phyloP scores from a whole-genome alignment of 129 eudicot species.

The Tanacetum coccineum region DNA sequence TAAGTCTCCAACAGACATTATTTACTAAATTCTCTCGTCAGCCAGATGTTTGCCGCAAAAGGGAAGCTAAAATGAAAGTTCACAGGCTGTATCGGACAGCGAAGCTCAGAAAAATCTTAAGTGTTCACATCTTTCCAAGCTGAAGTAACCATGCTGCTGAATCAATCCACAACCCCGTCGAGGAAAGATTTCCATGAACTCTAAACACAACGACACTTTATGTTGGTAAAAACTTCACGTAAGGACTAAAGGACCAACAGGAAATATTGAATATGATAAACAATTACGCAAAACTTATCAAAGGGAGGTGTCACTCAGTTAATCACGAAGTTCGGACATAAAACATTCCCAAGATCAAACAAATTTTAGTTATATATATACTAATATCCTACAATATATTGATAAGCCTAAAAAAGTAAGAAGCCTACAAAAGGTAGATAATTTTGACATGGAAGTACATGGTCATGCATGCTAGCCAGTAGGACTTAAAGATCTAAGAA shows the following conservation, averaged over 20 bases:
- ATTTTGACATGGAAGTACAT: constrained; percentile 17
- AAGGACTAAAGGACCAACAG: constrained; percentile 24
- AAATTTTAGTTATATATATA: not conserved
- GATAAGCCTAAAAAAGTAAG: not conserved
- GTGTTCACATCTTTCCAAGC: constrained; percentile 34
- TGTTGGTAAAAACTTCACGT: constrained; percentile 25
- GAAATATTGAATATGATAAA: constrained; percentile 19
- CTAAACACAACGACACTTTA: constrained; percentile 44
- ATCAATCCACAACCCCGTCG: constrained; percentile 56
- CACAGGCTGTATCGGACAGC: constrained; percentile 26
- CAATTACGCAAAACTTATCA: constrained; percentile 7
- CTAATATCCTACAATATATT: not conserved
- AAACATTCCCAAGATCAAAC: not conserved
- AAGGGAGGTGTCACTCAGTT: constrained; percentile 5
- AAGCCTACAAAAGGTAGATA: not conserved
- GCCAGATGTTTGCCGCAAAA: constrained; percentile 28
- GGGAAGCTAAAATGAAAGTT: constrained; percentile 25
- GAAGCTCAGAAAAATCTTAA: constrained; percentile 32
- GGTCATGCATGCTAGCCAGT: constrained; percentile 20
- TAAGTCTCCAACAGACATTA: too few species aligned
- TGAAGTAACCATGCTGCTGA: constrained; percentile 49
- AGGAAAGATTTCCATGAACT: constrained; percentile 46
- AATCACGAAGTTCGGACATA: constrained; percentile 17
- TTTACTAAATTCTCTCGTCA: constrained; percentile 13
- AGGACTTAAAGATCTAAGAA: constrained; percentile 21